Percentiles rank a stretch among this genome's conserved stretches.
Evolutionary conservation across 805 yeast genomes (phyloP).

Genomic region (Yarrowia sp.): DNA sequence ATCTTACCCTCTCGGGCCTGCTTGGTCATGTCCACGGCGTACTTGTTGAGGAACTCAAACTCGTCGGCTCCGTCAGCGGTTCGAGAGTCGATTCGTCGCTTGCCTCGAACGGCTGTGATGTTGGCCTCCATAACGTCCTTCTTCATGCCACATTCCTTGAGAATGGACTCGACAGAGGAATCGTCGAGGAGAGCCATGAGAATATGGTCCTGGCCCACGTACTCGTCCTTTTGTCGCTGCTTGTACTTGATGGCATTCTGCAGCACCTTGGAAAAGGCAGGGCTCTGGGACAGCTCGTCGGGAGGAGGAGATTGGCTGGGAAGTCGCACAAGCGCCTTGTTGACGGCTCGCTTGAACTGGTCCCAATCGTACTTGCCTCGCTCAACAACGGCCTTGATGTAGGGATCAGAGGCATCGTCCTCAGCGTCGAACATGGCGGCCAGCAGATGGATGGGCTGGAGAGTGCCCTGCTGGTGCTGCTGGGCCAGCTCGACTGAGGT

Average conservation of each 20-base stretch:
- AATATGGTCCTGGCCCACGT: constrained; percentile 93
- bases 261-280: constrained; percentile 77
- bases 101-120: constrained; percentile 82
- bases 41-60: constrained; percentile 83
- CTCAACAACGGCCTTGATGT: constrained; percentile 81
- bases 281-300: constrained; percentile 73
- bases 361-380: constrained; percentile 90
- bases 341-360: constrained; percentile 76
- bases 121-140: constrained; percentile 77
- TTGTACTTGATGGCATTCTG: constrained; percentile 78
- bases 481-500: constrained; percentile 82
- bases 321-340: constrained; percentile 78
- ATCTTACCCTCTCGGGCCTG: constrained; percentile 92
- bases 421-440: constrained; percentile 86
- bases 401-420: constrained; percentile 59
- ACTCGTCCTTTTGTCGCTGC: constrained; percentile 87
- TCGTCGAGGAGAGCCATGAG: constrained; percentile 86
- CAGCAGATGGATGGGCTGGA: constrained; percentile 85
- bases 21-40: constrained; percentile 93
- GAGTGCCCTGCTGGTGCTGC: constrained; percentile 82
- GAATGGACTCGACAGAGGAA: constrained; percentile 66
- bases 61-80: constrained; percentile 89
- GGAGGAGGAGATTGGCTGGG: constrained; percentile 94
- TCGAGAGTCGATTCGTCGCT: constrained; percentile 88
- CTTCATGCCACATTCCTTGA: constrained; percentile 75